Evolutionary conservation across 2,329 filamentous ascomycete genomes (phyloP).

Genomic region (Talaromyces sp.): DNA sequence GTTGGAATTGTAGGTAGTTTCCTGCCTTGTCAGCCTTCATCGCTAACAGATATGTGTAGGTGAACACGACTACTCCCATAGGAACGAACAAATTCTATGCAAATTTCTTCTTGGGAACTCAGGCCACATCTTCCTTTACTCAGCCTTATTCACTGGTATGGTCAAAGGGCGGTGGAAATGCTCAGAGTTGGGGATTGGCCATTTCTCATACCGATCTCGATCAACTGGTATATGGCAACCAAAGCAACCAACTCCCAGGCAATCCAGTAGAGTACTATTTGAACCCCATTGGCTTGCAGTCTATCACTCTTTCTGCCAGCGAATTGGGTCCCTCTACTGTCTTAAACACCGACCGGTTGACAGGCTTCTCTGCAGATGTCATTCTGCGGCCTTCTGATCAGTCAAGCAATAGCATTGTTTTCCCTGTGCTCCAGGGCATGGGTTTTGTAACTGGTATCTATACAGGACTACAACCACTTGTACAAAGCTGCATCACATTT

Average conservation of each 20-base stretch:
- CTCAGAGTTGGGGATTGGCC: constrained; percentile 71
- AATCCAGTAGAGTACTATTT: constrained; percentile 68
- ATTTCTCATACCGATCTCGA: constrained; percentile 69
- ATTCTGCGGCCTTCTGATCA: constrained; percentile 59
- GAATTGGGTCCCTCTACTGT: constrained; percentile 64
- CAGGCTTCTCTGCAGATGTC: constrained; percentile 62
- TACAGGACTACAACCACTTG: constrained; percentile 63
- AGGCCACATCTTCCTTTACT: constrained; percentile 67
- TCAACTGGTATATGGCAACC: constrained; percentile 64
- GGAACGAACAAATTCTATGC: constrained; percentile 63
- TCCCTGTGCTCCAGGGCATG: constrained; percentile 87
- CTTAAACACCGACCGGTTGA: constrained; percentile 52
- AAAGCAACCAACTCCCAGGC: constrained; percentile 51
- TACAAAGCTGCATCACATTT: constrained; percentile 75
- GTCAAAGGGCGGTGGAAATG: constrained; percentile 60
- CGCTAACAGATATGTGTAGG: constrained; percentile 25
- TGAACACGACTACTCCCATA: constrained; percentile 34
- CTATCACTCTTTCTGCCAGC: constrained; percentile 71
- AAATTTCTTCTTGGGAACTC: constrained; percentile 74
- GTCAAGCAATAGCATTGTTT: constrained; percentile 62
- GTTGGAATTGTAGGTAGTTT: constrained; percentile 35
- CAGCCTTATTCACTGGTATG: constrained; percentile 72
- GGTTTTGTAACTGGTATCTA: constrained; percentile 79
- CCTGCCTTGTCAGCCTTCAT: not conserved
- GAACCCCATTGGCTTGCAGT: constrained; percentile 79